Base-by-base conservation (phyloP, 1,284 basidiomycete species). In the Trichosporon sp. region DNA sequence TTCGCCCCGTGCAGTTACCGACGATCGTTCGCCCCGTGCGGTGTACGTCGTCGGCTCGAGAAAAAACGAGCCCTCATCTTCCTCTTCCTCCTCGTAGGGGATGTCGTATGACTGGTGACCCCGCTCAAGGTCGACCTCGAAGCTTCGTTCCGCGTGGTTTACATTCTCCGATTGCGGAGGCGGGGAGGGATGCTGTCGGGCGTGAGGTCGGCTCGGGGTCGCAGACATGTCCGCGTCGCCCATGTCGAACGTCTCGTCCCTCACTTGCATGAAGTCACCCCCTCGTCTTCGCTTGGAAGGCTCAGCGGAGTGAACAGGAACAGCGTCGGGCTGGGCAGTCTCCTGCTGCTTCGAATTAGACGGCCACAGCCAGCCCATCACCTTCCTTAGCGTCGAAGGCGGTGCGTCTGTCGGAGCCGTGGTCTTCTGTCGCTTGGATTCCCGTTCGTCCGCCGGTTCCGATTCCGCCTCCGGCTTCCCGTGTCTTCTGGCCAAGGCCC, bases 151-250 rank as follows among this genome's bases (percentile, higher is more conserved):
- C 13, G 49, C 49, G 16, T 54, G 8, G 25, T 54, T 11, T 16
- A 2, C 27, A 2, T 54, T n/a, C 27, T 54, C 49, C 9, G 19
- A 21, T n/a, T 29, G 27, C 7, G 16, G 13, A 16, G 31, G 40
- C n/a, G 36, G n/a, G 2, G 44, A 25, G 4, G 31, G 19, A 8
- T 54, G 23, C 2, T 31, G 21, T 16, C 33, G 49, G 49, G 27
- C 11, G 16, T 32, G 23, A 6, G 59, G 64, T 8, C 64, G 61
- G 3, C 57, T 58, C 16, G 67, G 67, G 0, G 67, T 65, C 3
- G 59, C 46, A 3, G 61, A 59, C 64, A 65, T 63, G 3, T 59
- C 44, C 23, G 58, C 59, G 25, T 67, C 64, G 16, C 32, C 37
- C 21, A 46, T 56, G 27, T 61, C 63, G 25, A 63, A 61, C 3